Evolutionary conservation across 805 yeast genomes (phyloP).

Genomic region (Cyberlindnera petersonii): DNA sequence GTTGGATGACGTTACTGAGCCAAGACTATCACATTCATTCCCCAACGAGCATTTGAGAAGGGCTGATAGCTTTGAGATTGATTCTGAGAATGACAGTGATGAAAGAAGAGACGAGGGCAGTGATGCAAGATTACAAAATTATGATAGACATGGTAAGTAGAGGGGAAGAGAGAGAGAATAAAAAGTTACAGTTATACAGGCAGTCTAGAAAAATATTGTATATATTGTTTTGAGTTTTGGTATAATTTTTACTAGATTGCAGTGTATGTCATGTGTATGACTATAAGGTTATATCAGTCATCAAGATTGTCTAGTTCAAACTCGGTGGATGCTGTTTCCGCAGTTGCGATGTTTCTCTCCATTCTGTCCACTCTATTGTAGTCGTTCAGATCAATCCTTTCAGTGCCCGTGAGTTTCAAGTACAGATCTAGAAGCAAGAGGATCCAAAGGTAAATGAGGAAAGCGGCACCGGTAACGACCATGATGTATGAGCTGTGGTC

Average conservation of each 20-base stretch:
- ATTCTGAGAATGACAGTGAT: conserved; percentile 21
- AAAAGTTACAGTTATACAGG: no score
- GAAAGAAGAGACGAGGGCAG: conserved; percentile 1
- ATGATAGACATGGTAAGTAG: not conserved
- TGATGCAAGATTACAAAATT: conserved; percentile 1
- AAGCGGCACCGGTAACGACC: conserved; percentile 68
- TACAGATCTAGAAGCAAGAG: conserved; percentile 57
- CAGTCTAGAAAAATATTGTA: no score
- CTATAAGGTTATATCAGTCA: no score
- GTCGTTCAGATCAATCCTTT: conserved; percentile 9
- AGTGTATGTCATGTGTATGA: no score
- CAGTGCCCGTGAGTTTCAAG: conserved; percentile 33
- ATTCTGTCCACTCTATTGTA: conserved; percentile 12
- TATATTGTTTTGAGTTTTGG: no score
- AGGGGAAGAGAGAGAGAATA: no score
- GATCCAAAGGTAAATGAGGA: conserved; percentile 65
- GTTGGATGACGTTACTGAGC: conserved; percentile 31
- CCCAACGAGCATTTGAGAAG: conserved; percentile 10
- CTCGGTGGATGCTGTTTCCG: conserved; percentile 16
- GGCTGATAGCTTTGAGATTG: conserved; percentile 23
- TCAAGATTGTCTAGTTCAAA: conserved; percentile 24
- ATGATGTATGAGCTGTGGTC: conserved; percentile 83
- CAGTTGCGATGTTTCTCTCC: conserved; percentile 9
- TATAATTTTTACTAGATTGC: no score
- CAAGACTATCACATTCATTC: conserved; percentile 8